Conservation (phyloP, 2,329 filamentous ascomycete genomes). For the Plenodomus tracheiphilus region DNA sequence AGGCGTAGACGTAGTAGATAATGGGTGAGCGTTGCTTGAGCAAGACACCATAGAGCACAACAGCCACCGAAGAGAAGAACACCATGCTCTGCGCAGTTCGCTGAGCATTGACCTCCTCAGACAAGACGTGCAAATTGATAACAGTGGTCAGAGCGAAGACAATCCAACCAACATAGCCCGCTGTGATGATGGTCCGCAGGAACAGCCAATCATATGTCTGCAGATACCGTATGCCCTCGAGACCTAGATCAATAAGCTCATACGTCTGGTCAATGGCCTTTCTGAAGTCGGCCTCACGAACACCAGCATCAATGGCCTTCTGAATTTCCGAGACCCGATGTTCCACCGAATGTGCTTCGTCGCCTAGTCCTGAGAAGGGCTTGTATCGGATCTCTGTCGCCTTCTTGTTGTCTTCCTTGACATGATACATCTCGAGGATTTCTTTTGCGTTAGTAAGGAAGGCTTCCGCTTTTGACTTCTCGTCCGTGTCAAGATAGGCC, state of each 20-base stretch:
- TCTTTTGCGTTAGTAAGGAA: constrained; percentile 81
- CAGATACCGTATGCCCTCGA: constrained; percentile 86
- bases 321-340: constrained; percentile 70
- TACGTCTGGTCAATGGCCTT: constrained; percentile 80
- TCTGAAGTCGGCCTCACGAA: constrained; percentile 67
- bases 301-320: constrained; percentile 67
- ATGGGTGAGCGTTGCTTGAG: constrained; percentile 75
- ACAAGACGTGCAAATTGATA: constrained; percentile 82
- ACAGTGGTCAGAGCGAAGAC: constrained; percentile 88
- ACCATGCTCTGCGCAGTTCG: constrained; percentile 63
- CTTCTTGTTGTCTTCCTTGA: constrained; percentile 88
- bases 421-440: constrained; percentile 92
- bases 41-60: constrained; percentile 77
- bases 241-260: constrained; percentile 72
- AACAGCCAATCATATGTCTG: constrained; percentile 99
- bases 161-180: constrained; percentile 95
- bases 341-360: constrained; percentile 64
- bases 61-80: constrained; percentile 75
- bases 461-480: constrained; percentile 79
- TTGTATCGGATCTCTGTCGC: constrained; percentile 74
- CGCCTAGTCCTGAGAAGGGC: constrained; percentile 72
- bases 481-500: constrained; percentile 72
- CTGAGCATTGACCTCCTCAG: constrained; percentile 66
- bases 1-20: constrained; percentile 87
- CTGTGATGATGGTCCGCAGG: constrained; percentile 81